Evolutionary conservation across 495 filamentous ascomycete species (phyloP).

Genomic region (Hapsidospora chrysogenum): DNA sequence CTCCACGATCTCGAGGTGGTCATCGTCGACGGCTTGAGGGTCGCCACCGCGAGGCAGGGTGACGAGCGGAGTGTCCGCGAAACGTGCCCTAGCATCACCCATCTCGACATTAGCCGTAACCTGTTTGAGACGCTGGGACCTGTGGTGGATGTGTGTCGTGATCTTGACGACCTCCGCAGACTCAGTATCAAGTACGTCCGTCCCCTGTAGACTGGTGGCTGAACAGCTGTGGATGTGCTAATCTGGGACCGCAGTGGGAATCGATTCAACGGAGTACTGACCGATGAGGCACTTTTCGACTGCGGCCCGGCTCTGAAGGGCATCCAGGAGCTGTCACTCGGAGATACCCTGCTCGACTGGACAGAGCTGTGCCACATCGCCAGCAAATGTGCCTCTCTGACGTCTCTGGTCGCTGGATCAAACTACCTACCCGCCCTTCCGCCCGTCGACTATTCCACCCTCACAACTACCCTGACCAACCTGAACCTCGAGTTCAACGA

Average conservation of each 20-base stretch:
- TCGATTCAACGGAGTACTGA: conserved; percentile 38
- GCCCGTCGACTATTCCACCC: conserved; percentile 26
- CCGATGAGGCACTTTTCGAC: conserved; percentile 16
- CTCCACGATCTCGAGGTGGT: conserved; percentile 65
- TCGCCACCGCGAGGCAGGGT: conserved; percentile 26
- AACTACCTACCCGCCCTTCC: conserved; percentile 30
- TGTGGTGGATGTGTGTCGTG: conserved; percentile 50
- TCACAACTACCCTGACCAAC: conserved; percentile 27
- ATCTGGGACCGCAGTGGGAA: conserved; percentile 42
- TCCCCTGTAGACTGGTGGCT: neutral
- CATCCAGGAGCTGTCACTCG: conserved; percentile 54
- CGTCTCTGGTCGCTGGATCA: conserved; percentile 31
- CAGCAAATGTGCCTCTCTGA: conserved; percentile 41
- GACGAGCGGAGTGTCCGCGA: conserved; percentile 22
- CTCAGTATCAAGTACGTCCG: conserved; percentile 53
- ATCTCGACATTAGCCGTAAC: conserved; percentile 79
- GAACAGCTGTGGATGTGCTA: conserved; percentile 1
- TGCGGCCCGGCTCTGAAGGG: conserved; percentile 27
- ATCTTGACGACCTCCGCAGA: conserved; percentile 41
- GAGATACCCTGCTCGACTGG: conserved; percentile 59
- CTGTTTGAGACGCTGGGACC: conserved; percentile 50
- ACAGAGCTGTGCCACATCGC: conserved; percentile 38
- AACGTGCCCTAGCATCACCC: conserved; percentile 47
- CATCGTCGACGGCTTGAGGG: conserved; percentile 56
- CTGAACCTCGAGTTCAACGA: conserved; percentile 64